A percentile compares a stretch with the other conserved stretches of the same genome.
phyloP scores from a whole-genome alignment of 768 basidiomycete genomes.

The Inosperma sp. region DNA sequence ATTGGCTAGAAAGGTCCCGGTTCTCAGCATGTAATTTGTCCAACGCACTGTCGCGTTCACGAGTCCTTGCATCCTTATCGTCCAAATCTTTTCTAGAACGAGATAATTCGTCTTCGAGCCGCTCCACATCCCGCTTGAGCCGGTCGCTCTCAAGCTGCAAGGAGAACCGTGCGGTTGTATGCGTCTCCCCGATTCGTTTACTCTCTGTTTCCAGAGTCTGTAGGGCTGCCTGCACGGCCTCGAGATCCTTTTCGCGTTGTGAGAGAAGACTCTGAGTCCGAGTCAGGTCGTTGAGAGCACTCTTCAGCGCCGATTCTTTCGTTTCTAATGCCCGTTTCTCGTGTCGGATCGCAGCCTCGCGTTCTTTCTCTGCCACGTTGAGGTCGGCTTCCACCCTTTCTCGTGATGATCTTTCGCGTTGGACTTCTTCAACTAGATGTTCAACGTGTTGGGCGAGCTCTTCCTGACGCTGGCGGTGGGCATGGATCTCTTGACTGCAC shows the following conservation, averaged over 20 bases:
- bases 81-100: constrained; percentile 67
- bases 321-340: constrained; percentile 63
- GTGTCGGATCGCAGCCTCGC: constrained; percentile 55
- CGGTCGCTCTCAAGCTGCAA: constrained; percentile 88
- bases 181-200: constrained; percentile 76
- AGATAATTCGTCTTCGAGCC: constrained; percentile 73
- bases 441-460: constrained; percentile 73
- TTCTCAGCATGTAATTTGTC: constrained; percentile 78
- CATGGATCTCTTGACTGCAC: constrained; percentile 56
- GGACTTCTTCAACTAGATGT: constrained; percentile 59
- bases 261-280: constrained; percentile 58
- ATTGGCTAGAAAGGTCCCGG: constrained; percentile 70
- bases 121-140: constrained; percentile 75
- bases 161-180: constrained; percentile 77
- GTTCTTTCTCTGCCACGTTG: constrained; percentile 53
- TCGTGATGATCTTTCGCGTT: constrained; percentile 53
- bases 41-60: constrained; percentile 67
- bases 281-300: constrained; percentile 57
- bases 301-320: constrained; percentile 65
- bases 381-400: constrained; percentile 53
- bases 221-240: constrained; percentile 67
- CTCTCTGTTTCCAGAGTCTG: constrained; percentile 69
- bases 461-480: constrained; percentile 68
- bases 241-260: constrained; percentile 73
- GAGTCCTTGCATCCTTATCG: constrained; percentile 56